These are phyloP conservation scores for Trichoderma sp. DNA, from an alignment of 2,329 filamentous ascomycete genomes.

Conservation along the genomic window DNA sequence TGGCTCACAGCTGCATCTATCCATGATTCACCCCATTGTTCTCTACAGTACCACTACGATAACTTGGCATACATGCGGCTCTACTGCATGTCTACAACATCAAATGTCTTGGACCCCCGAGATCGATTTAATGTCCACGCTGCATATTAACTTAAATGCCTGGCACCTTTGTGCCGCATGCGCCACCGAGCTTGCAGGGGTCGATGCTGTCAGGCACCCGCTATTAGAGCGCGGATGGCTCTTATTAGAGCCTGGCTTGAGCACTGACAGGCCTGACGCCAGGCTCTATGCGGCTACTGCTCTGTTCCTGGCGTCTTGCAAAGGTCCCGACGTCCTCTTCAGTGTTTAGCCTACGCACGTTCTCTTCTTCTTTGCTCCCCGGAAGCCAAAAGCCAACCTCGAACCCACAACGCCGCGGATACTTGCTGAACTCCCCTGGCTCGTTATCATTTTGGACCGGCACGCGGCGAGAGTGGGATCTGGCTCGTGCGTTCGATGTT, in stretches of 20 bases:
- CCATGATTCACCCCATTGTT: neutral
- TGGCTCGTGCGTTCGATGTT: neutral
- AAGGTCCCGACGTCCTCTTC: neutral
- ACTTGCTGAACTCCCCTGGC: neutral
- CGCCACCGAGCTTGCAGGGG: conserved; percentile 2
- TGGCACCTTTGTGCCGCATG: neutral
- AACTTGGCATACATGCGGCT: neutral
- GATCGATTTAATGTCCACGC: neutral
- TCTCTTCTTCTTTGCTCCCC: neutral
- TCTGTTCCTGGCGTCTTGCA: neutral
- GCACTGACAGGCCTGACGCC: neutral
- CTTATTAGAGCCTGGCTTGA: too few species aligned
- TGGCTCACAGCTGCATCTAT: neutral
- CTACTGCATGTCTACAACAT: neutral
- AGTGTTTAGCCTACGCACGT: neutral
- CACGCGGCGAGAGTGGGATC: neutral
- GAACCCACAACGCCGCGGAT: too few species aligned
- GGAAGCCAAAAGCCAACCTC: too few species aligned
- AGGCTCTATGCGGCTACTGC: neutral
- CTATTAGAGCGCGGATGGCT: neutral
- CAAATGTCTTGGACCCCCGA: neutral
- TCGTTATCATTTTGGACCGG: neutral
- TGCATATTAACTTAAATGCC: neutral
- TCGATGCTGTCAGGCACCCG: conserved; percentile 9
- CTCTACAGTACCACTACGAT: neutral